A percentile compares a stretch with the other conserved stretches of the same genome.
These are phyloP conservation scores for Carex kokanica DNA, from an alignment of 176 grass and related monocot species.

Conservation along the genomic window DNA sequence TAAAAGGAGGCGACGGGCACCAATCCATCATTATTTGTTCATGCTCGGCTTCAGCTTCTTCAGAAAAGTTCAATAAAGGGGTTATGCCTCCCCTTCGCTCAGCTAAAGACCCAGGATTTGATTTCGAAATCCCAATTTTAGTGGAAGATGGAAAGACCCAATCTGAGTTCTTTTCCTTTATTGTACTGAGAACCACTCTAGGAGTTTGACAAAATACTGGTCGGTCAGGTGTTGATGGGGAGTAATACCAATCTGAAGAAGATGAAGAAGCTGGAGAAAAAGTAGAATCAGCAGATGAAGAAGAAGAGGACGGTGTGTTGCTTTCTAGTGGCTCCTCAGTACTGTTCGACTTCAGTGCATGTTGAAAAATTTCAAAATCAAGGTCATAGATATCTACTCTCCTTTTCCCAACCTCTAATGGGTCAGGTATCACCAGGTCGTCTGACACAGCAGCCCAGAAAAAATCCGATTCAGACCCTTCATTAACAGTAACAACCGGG, in stretches of 20 bases:
- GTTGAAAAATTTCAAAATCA: conserved; percentile 50
- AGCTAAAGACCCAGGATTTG: conserved; percentile 27
- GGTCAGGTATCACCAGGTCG: conserved; percentile 13
- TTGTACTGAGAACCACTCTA: conserved; percentile 14
- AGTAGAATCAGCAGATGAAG: conserved; percentile 31
- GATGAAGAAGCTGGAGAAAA: conserved; percentile 29
- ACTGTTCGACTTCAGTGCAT: conserved; percentile 27
- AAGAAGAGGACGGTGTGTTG: conserved; percentile 39
- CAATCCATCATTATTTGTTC: conserved; percentile 34
- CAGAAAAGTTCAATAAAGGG: conserved; percentile 29
- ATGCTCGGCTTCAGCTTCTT: conserved; percentile 6
- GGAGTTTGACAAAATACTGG: conserved; percentile 19
- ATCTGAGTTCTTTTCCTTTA: conserved; percentile 21
- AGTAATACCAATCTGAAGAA: conserved; percentile 50
- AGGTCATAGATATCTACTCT: conserved; percentile 51
- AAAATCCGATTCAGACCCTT: conserved; percentile 31
- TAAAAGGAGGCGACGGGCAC: conserved; percentile 44
- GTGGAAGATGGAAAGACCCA: conserved; percentile 16
- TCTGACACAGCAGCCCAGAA: conserved; percentile 41
- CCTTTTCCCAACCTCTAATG: conserved; percentile 32
- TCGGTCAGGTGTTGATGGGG: conserved; percentile 35
- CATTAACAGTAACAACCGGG: conserved; percentile 36
- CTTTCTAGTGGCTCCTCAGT: conserved; percentile 30
- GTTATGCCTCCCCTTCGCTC: conserved; percentile 36
- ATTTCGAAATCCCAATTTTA: neutral